phyloP scores from a whole-genome alignment of 1,284 basidiomycete genomes.

The Phlebopus sp. region DNA sequence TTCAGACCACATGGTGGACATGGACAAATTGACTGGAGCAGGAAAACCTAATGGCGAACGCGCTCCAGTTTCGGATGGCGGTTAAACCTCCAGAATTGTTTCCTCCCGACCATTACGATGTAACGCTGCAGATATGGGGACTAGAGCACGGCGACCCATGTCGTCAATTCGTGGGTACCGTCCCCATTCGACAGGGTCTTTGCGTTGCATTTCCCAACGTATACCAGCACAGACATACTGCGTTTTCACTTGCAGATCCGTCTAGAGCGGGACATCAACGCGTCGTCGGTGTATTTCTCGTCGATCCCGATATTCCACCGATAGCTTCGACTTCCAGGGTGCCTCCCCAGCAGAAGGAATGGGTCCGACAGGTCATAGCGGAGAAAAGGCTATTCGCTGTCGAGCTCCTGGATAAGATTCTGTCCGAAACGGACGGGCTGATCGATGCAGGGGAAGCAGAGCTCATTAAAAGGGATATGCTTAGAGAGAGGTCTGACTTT shows the following conservation, averaged over 20 bases:
- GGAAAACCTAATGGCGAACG: constrained; percentile 40
- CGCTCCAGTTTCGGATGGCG: constrained; percentile 48
- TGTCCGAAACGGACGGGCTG: constrained; percentile 38
- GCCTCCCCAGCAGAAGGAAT: too few species aligned
- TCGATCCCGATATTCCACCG: constrained; percentile 47
- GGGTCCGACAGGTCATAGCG: constrained; percentile 39
- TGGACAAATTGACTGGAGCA: constrained; percentile 14
- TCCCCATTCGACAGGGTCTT: too few species aligned
- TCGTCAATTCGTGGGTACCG: too few species aligned
- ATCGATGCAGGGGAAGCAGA: constrained; percentile 41
- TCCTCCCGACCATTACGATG: constrained; percentile 42
- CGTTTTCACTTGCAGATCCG: too few species aligned
- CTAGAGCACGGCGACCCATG: too few species aligned
- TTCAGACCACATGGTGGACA: not conserved
- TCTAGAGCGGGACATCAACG: too few species aligned
- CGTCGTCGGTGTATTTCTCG: too few species aligned
- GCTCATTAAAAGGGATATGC: constrained; percentile 31
- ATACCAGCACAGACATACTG: too few species aligned
- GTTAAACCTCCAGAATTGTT: constrained; percentile 43
- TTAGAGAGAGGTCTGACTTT: constrained; percentile 36
- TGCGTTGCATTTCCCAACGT: too few species aligned
- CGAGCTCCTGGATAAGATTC: constrained; percentile 44
- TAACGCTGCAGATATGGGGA: too few species aligned
- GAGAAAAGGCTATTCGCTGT: constrained; percentile 13
- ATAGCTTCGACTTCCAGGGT: constrained; percentile 40